Base-by-base conservation (phyloP, 306 rosid species). In the Aeschynomene evenia region DNA sequence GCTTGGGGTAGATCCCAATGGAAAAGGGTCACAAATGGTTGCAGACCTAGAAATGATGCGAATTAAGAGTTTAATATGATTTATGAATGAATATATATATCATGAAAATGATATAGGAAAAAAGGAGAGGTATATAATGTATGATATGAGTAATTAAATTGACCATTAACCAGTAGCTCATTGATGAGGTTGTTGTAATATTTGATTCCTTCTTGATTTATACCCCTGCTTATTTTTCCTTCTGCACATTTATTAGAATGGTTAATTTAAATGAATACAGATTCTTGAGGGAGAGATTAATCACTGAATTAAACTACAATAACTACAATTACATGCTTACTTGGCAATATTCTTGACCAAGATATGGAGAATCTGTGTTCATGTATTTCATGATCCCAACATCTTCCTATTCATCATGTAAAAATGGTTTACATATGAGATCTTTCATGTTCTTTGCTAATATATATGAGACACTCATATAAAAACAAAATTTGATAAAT, bases 261-360 rank as follows among this genome's bases (percentile, higher is more conserved):
- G 50, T 50, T 29, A 42, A 43, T 57, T 18, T 48, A 34, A 56
- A 59, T 10, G 16, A 57, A 51, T n/a, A n/a, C n/a, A 63, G 34
- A 22, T 72, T 66, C n/a, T 9, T 36, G 13, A 40, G 12, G 12
- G 12, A 12, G 46, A 54, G 55, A 46, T 9, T 56, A 42, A 55
- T 29, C 43, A 66, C 1, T 59, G 42, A 66, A 39, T 59, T 59
- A 15, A 4, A 61, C n/a, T n/a, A n/a, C n/a, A n/a, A n/a, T n/a
- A n/a, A n/a, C n/a, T n/a, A n/a, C n/a, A n/a, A n/a, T n/a, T n/a
- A 59, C 29, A 43, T 8, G 5, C 76, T 76, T 85, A 88, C 96
- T 85, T 54, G 97, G 90, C 23, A 89, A 51, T 40, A 89, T 33
- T 83, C 94, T 81, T 14, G 97, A 26, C 96, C 97, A 91, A n/a